Percentiles rank a stretch among this genome's conserved stretches.
phyloP scores from a whole-genome alignment of 2,329 filamentous ascomycete genomes.

The Periglandula ipomoeae region DNA sequence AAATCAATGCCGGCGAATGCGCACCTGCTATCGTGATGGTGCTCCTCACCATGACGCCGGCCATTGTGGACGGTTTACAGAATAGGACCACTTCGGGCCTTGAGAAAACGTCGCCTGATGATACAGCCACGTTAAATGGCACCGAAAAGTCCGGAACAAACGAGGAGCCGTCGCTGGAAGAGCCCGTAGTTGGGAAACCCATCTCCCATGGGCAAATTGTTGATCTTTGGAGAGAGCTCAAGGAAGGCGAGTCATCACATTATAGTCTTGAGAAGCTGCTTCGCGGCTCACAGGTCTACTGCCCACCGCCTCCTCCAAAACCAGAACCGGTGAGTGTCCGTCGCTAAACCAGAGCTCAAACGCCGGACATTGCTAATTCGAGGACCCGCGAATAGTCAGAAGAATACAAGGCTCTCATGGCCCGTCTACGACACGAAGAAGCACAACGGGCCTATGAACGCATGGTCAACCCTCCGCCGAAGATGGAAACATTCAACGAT shows the following conservation, averaged over 20 bases:
- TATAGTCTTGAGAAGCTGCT: constrained; percentile 62
- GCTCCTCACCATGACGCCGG: constrained; percentile 64
- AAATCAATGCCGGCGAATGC: background rate
- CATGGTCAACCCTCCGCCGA: constrained; percentile 57
- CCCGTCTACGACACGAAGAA: constrained; percentile 69
- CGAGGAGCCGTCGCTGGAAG: constrained; percentile 39
- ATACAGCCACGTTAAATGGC: constrained; percentile 6
- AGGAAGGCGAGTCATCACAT: constrained; percentile 10
- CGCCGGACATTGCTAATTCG: constrained; percentile 8
- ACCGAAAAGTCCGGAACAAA: constrained; percentile 12
- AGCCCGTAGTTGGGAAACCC: constrained; percentile 50
- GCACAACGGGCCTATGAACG: constrained; percentile 75
- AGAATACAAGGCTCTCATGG: constrained; percentile 85
- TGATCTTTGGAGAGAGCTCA: constrained; percentile 45
- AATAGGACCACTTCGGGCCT: constrained; percentile 15
- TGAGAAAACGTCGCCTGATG: constrained; percentile 3
- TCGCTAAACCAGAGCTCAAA: background rate
- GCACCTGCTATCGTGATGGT: constrained; percentile 46
- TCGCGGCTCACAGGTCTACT: constrained; percentile 61
- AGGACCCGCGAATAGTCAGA: constrained; percentile 44
- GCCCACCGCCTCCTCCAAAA: constrained; percentile 72
- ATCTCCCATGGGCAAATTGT: constrained; percentile 65
- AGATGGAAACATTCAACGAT: constrained; percentile 49
- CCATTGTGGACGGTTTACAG: constrained; percentile 54
- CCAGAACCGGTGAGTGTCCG: constrained; percentile 56